Evolutionary conservation across 2,329 filamentous ascomycete genomes (phyloP).

Genomic region (Botrytis byssoidea): DNA sequence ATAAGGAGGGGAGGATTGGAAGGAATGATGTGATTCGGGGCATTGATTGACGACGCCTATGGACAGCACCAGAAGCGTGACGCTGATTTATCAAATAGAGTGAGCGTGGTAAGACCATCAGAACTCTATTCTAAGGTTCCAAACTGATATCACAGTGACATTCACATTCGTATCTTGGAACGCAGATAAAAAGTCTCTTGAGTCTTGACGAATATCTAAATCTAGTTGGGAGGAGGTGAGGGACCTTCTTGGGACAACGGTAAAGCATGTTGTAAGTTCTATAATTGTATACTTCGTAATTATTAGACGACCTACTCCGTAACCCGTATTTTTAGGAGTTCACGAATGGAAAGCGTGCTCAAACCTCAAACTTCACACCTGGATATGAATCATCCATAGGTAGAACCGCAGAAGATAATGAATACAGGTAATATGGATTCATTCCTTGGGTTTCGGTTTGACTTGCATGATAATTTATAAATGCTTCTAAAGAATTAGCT

Average conservation of each 20-base stretch:
- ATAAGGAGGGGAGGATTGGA: background rate
- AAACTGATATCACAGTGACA: conserved; percentile 3
- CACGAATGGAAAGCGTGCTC: background rate
- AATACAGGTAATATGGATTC: background rate
- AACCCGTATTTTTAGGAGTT: background rate
- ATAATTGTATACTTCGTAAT: background rate
- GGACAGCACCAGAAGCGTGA: conserved; percentile 3
- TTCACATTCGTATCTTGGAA: conserved; percentile 3
- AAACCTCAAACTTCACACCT: background rate
- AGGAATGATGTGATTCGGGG: background rate
- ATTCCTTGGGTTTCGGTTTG: background rate
- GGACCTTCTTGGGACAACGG: background rate
- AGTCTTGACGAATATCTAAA: background rate
- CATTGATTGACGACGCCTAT: background rate
- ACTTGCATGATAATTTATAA: background rate
- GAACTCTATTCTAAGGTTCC: background rate
- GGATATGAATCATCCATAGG: background rate
- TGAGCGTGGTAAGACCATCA: conserved; percentile 6
- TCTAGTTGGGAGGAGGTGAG: background rate
- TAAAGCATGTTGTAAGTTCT: background rate
- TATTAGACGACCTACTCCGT: background rate
- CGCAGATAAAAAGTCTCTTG: background rate
- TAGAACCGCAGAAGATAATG: background rate
- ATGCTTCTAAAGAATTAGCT: background rate
- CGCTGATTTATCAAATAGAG: conserved; percentile 8